These are phyloP conservation scores for Triticum monococcum DNA, from an alignment of 176 grass and related monocot species.

Conservation along the genomic window DNA sequence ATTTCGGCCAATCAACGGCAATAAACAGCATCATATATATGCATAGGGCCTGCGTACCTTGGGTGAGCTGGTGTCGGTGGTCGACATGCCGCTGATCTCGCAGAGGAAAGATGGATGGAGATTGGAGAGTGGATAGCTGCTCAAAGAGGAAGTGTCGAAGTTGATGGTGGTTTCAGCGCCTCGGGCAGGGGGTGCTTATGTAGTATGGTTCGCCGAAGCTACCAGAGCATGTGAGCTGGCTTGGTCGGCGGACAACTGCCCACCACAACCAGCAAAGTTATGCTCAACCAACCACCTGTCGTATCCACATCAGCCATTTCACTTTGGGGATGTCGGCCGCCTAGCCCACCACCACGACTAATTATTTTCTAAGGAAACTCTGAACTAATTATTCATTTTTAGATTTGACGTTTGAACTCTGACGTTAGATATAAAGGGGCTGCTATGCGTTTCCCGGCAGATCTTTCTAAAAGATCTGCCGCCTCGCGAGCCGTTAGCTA, in stretches of 20 bases:
- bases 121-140: not conserved
- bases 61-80: not conserved
- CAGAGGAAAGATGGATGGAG: not conserved
- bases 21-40: not conserved
- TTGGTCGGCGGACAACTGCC: not conserved
- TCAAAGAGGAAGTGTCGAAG: not conserved
- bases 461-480: no score
- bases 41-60: constrained; percentile 14
- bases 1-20: not conserved
- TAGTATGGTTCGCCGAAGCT: not conserved
- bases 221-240: not conserved
- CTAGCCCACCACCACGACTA: not conserved
- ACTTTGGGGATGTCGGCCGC: not conserved
- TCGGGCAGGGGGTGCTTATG: not conserved
- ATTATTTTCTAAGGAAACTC: no score
- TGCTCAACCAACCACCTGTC: not conserved
- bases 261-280: not conserved
- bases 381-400: no score
- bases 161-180: not conserved
- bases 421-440: no score
- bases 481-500: no score
- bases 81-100: constrained; percentile 11
- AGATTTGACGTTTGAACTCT: no score
- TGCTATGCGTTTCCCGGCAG: no score
- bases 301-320: not conserved